Percentiles rank a stretch among this genome's conserved stretches.
These are phyloP conservation scores for Bjerkandera adusta DNA, from an alignment of 1,284 basidiomycete genomes.

Conservation along the genomic window DNA sequence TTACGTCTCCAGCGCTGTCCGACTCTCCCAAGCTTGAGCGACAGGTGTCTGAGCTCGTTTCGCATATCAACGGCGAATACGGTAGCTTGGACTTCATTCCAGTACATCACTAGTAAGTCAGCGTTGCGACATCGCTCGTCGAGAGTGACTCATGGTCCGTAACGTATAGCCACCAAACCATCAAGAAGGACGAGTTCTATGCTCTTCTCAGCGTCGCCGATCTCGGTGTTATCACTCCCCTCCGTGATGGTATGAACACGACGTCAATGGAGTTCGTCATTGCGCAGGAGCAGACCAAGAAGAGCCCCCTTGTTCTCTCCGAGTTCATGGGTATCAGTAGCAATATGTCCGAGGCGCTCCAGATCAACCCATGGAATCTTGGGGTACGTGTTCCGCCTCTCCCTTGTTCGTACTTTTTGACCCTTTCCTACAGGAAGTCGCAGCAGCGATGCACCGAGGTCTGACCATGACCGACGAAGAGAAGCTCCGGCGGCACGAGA, in stretches of 20 bases:
- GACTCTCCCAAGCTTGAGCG: constrained; percentile 94
- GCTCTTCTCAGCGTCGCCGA: constrained; percentile 95
- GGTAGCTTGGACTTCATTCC: constrained; percentile 96
- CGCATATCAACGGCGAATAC: constrained; percentile 96
- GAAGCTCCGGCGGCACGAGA: constrained; percentile 74
- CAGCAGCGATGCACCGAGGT: constrained; percentile 91
- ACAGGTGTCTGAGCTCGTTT: constrained; percentile 92
- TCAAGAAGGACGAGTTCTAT: constrained; percentile 98
- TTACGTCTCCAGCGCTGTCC: constrained; percentile 92
- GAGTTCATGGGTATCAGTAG: constrained; percentile 98
- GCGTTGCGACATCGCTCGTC: neutral
- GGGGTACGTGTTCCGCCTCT: constrained; percentile 49
- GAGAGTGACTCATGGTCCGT: neutral
- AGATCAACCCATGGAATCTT: constrained; percentile 89
- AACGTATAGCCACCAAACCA: constrained; percentile 81
- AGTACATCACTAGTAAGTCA: constrained; percentile 92
- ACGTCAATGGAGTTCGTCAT: constrained; percentile 98
- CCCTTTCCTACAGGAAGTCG: constrained; percentile 67
- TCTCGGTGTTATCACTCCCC: constrained; percentile 92
- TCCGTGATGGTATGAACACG: constrained; percentile 99
- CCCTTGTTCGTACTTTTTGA: neutral
- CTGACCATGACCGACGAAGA: constrained; percentile 81
- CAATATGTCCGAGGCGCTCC: constrained; percentile 80
- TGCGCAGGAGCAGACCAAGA: constrained; percentile 82
- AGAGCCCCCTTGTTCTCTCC: constrained; percentile 87